These are phyloP conservation scores for Puccinia coronata DNA, from an alignment of 1,284 basidiomycete species.

Conservation along the genomic window DNA sequence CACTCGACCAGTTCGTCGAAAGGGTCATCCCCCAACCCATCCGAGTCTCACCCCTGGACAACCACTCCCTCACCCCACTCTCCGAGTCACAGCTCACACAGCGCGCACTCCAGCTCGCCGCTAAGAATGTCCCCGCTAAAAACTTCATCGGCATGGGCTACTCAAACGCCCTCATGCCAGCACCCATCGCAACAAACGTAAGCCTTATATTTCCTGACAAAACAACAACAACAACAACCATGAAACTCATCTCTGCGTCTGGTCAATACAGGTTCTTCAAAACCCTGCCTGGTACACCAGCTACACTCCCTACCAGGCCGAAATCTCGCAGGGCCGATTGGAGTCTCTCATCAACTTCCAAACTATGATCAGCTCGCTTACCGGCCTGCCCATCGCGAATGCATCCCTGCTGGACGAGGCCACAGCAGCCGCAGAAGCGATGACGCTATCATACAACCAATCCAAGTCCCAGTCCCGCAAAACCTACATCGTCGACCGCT, in stretches of 20 bases:
- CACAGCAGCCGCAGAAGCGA: conserved; percentile 88
- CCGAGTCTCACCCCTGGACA: conserved; percentile 67
- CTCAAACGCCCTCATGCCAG: conserved; percentile 87
- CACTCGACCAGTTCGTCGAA: conserved; percentile 80
- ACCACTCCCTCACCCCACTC: conserved; percentile 71
- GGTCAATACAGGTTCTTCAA: conserved; percentile 72
- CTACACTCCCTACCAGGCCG: conserved; percentile 88
- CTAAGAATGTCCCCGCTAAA: conserved; percentile 77
- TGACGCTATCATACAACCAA: conserved; percentile 75
- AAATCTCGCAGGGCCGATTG: conserved; percentile 90
- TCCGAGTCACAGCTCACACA: conserved; percentile 82
- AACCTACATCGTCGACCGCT: conserved; percentile 78
- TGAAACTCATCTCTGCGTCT: conserved; percentile 28
- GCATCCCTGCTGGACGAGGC: conserved; percentile 76
- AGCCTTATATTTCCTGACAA: conserved; percentile 55
- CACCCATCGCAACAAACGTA: conserved; percentile 88
- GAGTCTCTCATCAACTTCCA: conserved; percentile 97
- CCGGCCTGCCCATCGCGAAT: conserved; percentile 90
- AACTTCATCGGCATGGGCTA: conserved; percentile 99
- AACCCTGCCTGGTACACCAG: conserved; percentile 98
- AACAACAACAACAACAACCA: background rate
- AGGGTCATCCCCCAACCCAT: conserved; percentile 78
- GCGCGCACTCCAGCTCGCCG: conserved; percentile 74
- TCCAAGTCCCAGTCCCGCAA: conserved; percentile 69
- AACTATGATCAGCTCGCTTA: conserved; percentile 92